Conservation (phyloP, 495 filamentous ascomycete genomes). For the Lepidopterella palustris region DNA sequence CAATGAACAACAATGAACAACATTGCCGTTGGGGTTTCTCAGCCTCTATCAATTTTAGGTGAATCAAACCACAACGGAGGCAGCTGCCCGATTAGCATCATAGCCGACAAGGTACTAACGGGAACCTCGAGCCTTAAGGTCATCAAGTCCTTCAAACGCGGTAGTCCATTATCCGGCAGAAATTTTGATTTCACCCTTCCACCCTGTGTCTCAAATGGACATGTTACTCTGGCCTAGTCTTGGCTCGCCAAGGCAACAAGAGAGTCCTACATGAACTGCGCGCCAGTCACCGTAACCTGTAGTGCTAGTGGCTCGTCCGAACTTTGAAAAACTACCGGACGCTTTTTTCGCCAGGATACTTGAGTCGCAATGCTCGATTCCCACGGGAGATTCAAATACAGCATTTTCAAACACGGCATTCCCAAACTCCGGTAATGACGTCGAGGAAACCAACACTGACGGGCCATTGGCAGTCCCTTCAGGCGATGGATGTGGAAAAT, state of each 20-base stretch:
- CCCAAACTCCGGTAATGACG: constrained; percentile 22
- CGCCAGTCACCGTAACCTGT: constrained; percentile 47
- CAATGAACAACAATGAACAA: neutral
- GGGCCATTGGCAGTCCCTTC: neutral
- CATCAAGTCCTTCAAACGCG: constrained; percentile 51
- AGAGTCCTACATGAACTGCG: constrained; percentile 58
- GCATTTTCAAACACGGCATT: constrained; percentile 9
- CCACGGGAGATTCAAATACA: neutral
- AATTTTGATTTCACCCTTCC: constrained; percentile 53
- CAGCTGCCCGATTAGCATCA: constrained; percentile 74
- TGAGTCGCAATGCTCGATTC: constrained; percentile 11
- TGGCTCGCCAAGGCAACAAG: constrained; percentile 52
- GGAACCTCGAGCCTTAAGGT: constrained; percentile 43
- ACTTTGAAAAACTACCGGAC: constrained; percentile 42
- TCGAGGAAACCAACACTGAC: neutral
- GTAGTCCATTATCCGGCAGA: constrained; percentile 50
- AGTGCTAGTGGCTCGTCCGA: constrained; percentile 31
- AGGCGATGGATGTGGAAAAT: neutral
- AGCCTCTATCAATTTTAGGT: constrained; percentile 50
- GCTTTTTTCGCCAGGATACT: constrained; percentile 55
- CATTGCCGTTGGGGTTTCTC: constrained; percentile 43
- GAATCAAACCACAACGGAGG: constrained; percentile 72
- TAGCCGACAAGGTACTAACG: constrained; percentile 57
- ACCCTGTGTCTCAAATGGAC: constrained; percentile 48
- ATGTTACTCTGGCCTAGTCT: constrained; percentile 48